Base-by-base conservation (phyloP, 1,139 yeast species). In the Diutina pseudorugosa region DNA sequence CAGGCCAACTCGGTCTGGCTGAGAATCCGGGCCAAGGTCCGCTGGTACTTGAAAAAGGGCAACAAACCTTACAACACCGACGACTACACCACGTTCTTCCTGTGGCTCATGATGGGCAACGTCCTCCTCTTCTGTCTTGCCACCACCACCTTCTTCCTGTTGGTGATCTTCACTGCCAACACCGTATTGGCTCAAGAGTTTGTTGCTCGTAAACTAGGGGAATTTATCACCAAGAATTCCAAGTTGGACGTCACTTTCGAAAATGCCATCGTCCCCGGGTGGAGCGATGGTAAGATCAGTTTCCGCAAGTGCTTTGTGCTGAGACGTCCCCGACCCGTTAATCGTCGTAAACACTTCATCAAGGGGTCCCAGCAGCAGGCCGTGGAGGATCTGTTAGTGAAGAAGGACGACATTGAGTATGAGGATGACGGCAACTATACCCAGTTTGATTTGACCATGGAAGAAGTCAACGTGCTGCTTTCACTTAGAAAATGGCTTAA, bases 341-440 rank as follows among this genome's bases (percentile, higher is more conserved):
- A 25, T 12, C 68, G 70, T 41, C 64, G 70, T 19, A 69, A 72
- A 63, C 75, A 64, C 53, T 81, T 84, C 59, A 73, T 72, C 36
- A 85, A 88, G 59, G 93, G 93, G n/a, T 83, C 89, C 0, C 93
- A 82, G 61, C 80, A 82, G 2, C 80, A 71, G 51, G 88, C 86
- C 0, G 66, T 65, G 30, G 74, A 59, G 14, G 52, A 50, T 12
- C 36, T 27, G 49, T 16, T 45, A 23, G 36, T 45, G 12, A n/a
- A 21, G n/a, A 19, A 45, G 20, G 56, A 54, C 2, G 53, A 36
- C n/a, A 40, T 20, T 4, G 64, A 70, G 23, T 71, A 67, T 11
- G 75, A 68, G 43, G 96, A 91, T 60, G 95, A 89, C 62, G 97
- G 97, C 0, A 93, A 93, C 65, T 93, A 91, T 64, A 91, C 98